Base-by-base conservation (phyloP, 2,329 filamentous ascomycete genomes). In the Apiospora marii region DNA sequence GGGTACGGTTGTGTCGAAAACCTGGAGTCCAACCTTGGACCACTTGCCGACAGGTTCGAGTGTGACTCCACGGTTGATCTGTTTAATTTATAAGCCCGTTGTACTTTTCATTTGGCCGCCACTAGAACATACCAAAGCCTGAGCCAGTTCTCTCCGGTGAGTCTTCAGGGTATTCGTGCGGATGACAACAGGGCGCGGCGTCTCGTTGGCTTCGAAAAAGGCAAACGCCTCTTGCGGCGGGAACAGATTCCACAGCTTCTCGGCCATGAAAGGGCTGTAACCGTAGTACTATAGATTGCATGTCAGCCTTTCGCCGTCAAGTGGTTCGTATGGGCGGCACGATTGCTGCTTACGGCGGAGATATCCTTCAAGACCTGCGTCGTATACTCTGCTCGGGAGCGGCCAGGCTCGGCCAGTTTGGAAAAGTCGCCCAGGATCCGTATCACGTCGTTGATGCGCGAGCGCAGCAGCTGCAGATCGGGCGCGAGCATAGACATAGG, bases 151-250 rank as follows among this genome's bases (percentile, higher is more conserved):
- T 79, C 91, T 86, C 70, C 91, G 87, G 80, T 92, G 89, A 49
- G 90, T 92, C 77, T 94, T 93, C 73, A 99, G 90, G 12, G 96
- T 99, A 84, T 99, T 99, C 75, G 96, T 98, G 80, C 96, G 92
- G 81, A 99, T 97, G 76, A 99, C 96, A 73, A 99, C 92, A 4
- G 96, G 96, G 70, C 96, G 91, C 19, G 95, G 91, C 41, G 94
- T 95, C 85, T 99, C 96, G 91, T 99, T 99, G 78, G 96, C 96
- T 58, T 99, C 96, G 85, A 99, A 98, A 85, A 99, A 99, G 71
- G 95, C 95, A 78, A 98, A 97, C 0, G 96, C 96, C 85, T 99
- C 96, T 78, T 93, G 92, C 0, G 96, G 94, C 1, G 95, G 91
- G 85, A 99, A 98, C 8, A 99, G 91, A 80, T 93, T 92, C 85